A percentile compares a stretch with the other conserved stretches of the same genome.
These are phyloP conservation scores for Oryza meyeriana DNA, from an alignment of 176 grass and related monocot species.

Conservation along the genomic window DNA sequence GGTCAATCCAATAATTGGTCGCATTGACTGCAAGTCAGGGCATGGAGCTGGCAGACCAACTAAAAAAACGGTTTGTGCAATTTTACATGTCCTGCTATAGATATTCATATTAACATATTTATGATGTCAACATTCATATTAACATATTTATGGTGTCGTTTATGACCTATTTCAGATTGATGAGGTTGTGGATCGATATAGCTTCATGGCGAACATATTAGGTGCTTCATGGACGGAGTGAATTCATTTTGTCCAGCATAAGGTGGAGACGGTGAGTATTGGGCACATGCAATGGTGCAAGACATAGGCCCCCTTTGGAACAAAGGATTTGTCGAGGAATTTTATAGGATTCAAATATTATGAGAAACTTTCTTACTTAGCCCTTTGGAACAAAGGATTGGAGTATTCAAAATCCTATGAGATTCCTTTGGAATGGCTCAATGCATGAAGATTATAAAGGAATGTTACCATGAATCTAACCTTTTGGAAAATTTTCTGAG, in stretches of 20 bases:
- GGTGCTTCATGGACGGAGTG: slow-evolving; percentile 59
- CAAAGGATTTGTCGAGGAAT: no score
- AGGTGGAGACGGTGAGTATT: background rate
- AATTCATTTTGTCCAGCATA: background rate
- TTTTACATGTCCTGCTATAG: background rate
- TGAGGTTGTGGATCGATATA: slow-evolving; percentile 73
- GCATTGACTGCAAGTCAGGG: slow-evolving; percentile 84
- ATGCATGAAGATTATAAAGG: no score
- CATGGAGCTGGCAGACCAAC: slow-evolving; percentile 90
- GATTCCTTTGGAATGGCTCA: no score
- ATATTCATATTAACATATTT: slow-evolving; percentile 12
- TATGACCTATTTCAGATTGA: slow-evolving; percentile 59
- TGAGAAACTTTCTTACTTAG: no score
- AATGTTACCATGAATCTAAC: no score
- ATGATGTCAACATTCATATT: background rate
- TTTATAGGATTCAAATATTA: no score
- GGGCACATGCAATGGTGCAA: background rate
- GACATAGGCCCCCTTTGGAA: no score
- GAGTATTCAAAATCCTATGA: no score
- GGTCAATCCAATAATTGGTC: slow-evolving; percentile 80
- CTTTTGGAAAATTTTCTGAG: no score
- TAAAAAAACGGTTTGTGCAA: slow-evolving; percentile 69
- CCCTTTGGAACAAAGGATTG: no score
- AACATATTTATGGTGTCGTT: background rate
- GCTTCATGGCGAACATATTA: slow-evolving; percentile 92